Percentiles rank a stretch among this genome's conserved stretches.
These are phyloP conservation scores for Poronia punctata DNA, from an alignment of 495 filamentous ascomycete genomes.

Conservation along the genomic window DNA sequence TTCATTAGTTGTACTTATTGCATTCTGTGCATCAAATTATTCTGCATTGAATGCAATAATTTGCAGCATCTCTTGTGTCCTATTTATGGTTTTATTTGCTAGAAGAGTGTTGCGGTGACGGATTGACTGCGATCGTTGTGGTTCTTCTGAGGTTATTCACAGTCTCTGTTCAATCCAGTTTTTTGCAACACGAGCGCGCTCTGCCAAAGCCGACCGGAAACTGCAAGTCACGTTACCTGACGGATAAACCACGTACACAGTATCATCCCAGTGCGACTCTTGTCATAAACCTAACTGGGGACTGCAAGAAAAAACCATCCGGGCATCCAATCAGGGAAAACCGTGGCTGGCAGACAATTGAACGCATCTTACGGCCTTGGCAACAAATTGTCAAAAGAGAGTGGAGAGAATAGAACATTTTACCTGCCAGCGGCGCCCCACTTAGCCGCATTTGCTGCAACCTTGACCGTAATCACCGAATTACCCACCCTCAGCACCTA, in stretches of 20 bases:
- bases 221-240: conserved; percentile 32
- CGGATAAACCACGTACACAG: conserved; percentile 3
- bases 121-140: conserved; percentile 10
- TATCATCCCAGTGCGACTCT: background rate
- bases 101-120: conserved; percentile 2
- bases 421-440: conserved; percentile 1
- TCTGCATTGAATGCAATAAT: conserved; percentile 21
- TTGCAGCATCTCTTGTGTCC: conserved; percentile 14
- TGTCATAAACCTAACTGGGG: too few relatives aligned
- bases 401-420: too few relatives aligned
- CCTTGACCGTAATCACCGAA: background rate
- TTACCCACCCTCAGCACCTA: background rate
- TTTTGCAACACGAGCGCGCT: conserved; percentile 13
- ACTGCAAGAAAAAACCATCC: too few relatives aligned
- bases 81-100: conserved; percentile 12
- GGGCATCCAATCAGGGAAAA: too few relatives aligned
- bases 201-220: conserved; percentile 22
- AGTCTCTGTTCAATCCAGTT: conserved; percentile 21
- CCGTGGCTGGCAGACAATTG: too few relatives aligned
- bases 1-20: conserved; percentile 20
- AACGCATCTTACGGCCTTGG: too few relatives aligned
- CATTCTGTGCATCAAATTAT: conserved; percentile 26
- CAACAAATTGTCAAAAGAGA: too few relatives aligned
- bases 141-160: conserved; percentile 41
- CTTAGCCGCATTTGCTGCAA: background rate